These are phyloP conservation scores for Macrolepiota dolichaula DNA, from an alignment of 768 basidiomycete genomes.

Conservation along the genomic window DNA sequence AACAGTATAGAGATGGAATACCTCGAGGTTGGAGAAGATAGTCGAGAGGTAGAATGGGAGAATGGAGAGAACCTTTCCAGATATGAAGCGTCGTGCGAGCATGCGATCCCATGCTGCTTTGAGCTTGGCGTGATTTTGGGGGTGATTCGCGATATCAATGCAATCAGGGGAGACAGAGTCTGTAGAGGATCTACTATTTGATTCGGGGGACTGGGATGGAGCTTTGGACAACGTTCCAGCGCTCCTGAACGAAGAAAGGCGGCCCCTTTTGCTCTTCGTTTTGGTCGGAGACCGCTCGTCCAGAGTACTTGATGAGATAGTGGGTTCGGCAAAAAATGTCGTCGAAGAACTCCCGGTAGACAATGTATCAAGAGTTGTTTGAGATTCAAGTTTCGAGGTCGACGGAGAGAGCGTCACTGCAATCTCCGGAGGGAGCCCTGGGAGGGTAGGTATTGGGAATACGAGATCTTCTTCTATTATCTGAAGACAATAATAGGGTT, in stretches of 20 bases:
- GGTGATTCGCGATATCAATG: conserved; percentile 26
- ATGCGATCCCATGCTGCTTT: conserved; percentile 66
- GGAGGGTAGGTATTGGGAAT: conserved; percentile 50
- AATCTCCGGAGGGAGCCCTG: conserved; percentile 15
- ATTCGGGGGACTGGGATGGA: neutral
- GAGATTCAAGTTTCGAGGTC: conserved; percentile 8
- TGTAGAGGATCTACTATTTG: neutral
- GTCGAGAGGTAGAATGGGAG: conserved; percentile 67
- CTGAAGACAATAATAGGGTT: conserved; percentile 27
- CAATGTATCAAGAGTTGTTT: neutral
- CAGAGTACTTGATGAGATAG: neutral
- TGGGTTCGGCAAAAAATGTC: conserved; percentile 15
- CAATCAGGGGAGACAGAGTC: neutral
- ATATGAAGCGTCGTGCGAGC: conserved; percentile 56
- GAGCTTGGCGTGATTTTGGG: conserved; percentile 61
- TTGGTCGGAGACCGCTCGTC: conserved; percentile 13
- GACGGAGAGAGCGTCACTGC: conserved; percentile 15
- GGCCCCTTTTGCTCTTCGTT: conserved; percentile 15
- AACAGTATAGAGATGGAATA: conserved; percentile 45
- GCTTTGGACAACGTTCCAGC: neutral
- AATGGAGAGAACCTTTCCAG: conserved; percentile 50
- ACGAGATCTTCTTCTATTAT: conserved; percentile 72
- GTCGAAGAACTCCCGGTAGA: conserved; percentile 13
- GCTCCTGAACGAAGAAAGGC: conserved; percentile 3
- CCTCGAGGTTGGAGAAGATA: conserved; percentile 51